Evolutionary conservation across 169 alveolate species (phyloP), one percentile per base, ranked within the genome.

Genomic region (Plasmodium billcollinsi): DNA sequence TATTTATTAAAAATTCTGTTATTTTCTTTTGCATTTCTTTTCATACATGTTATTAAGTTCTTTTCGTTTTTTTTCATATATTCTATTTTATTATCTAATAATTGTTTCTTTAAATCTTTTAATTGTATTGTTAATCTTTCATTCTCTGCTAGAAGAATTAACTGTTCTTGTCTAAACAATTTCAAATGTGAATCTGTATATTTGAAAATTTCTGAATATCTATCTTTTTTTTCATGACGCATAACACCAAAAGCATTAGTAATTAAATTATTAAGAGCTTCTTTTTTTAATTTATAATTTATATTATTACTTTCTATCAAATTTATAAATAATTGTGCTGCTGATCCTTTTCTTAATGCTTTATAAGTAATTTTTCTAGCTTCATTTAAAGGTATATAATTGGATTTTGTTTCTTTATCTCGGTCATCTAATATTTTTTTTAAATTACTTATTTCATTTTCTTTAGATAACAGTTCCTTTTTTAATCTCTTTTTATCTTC

Each of bases 151-250:
- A 94, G 73, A 47, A 94, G 72, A 75, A 92, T 90, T 72, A 94
- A 73, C 89, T 94, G 96, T 75, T 94, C 96, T 74, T 94, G 96
- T 29, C 96, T 89, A 61, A 94, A 90, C 43, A 94, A 88, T 58
- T 92, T 89, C 43, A 94, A 88, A 76, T 94, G 96, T 26, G 92
- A 86, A 88, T 93, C 95, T 12, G 95, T 83, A 52, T 93, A 94
- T 52, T 74, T 88, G 14, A 74, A 14, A 54, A 88, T 86, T 26
- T 80, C 94, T 15, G 93, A 73, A 43, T 80, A 92, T 26, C 72
- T 80, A 29, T 49, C 54, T 59, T 66, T 74, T 26, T 58, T 18
- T 58, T 67, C 39, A 26, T 67, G 71, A 78, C 69, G 80, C 58
- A 83, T 54, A 70, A 29, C 85, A 9, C 95, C 96, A 62, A 59